Conservation (phyloP, 129 eudicot genomes). For the Smallanthus sonchifolius region DNA sequence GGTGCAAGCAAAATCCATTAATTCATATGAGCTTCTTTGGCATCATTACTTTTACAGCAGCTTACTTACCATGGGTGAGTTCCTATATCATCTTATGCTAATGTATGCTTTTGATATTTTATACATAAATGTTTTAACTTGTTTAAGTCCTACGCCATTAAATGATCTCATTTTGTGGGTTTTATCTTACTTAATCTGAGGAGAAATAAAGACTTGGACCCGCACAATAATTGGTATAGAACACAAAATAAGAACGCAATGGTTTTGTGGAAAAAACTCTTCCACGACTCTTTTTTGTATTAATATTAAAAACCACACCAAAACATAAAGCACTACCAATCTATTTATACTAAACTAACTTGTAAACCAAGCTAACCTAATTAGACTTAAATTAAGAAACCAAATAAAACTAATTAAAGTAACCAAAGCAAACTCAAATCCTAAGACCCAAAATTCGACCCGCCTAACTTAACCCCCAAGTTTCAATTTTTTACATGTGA, state of each 20-base stretch:
- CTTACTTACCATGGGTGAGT: conserved; percentile 98
- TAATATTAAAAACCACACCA: no score
- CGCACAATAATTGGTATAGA: no score
- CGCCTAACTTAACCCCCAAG: no score
- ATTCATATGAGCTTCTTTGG: conserved; percentile 99
- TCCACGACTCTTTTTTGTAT: no score
- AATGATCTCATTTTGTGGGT: no score
- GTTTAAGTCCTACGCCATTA: background rate
- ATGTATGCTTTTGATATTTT: background rate
- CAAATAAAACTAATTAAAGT: background rate
- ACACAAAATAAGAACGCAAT: no score
- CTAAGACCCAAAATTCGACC: no score
- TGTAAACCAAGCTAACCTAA: no score
- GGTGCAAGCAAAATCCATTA: conserved; percentile 98
- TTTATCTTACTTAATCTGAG: background rate
- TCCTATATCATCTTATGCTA: background rate
- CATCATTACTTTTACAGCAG: conserved; percentile 95
- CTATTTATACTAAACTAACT: no score
- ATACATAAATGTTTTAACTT: background rate
- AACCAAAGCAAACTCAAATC: no score
- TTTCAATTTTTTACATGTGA: background rate
- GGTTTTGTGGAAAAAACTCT: background rate
- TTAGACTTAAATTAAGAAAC: no score
- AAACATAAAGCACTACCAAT: no score
- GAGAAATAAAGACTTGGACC: background rate